These are phyloP conservation scores for Apostasia shenzhenica DNA, from an alignment of 106 monocot species.

Conservation along the genomic window DNA sequence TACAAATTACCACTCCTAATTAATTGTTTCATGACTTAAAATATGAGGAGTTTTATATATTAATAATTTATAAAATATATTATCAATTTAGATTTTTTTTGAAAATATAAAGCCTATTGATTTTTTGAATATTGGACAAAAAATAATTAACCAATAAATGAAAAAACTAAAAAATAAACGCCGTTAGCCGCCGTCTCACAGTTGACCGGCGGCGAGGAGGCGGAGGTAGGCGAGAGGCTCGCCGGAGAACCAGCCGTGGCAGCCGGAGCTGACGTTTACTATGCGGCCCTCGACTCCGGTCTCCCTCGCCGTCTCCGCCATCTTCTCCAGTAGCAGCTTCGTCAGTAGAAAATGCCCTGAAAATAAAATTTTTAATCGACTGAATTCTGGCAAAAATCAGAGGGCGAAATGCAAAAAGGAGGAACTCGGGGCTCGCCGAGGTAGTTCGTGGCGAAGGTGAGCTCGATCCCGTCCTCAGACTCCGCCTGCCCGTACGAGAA, in stretches of 20 bases:
- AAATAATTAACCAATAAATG: no score
- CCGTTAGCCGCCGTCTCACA: not conserved
- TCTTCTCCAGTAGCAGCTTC: constrained; percentile 35
- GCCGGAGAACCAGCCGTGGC: constrained; percentile 39
- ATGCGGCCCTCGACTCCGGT: constrained; percentile 45
- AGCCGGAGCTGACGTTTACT: constrained; percentile 38
- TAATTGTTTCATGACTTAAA: no score
- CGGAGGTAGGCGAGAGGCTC: not conserved
- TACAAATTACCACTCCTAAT: no score
- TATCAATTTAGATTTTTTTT: no score
- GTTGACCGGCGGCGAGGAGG: constrained; percentile 3
- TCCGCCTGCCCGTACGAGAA: constrained; percentile 19
- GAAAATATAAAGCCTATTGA: no score
- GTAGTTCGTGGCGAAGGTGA: constrained; percentile 59
- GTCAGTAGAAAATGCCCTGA: constrained; percentile 50
- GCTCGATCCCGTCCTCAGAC: constrained; percentile 48
- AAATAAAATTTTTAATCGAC: not conserved
- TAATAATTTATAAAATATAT: no score
- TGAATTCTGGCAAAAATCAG: not conserved
- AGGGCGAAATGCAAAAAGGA: not conserved
- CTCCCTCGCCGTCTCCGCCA: constrained; percentile 32
- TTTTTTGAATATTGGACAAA: no score
- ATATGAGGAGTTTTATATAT: no score
- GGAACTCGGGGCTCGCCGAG: constrained; percentile 15
- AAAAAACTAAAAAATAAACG: no score